A percentile compares a stretch with the other conserved stretches of the same genome.
phyloP scores from a whole-genome alignment of 768 basidiomycete species.

The Boletus rubescentipes region DNA sequence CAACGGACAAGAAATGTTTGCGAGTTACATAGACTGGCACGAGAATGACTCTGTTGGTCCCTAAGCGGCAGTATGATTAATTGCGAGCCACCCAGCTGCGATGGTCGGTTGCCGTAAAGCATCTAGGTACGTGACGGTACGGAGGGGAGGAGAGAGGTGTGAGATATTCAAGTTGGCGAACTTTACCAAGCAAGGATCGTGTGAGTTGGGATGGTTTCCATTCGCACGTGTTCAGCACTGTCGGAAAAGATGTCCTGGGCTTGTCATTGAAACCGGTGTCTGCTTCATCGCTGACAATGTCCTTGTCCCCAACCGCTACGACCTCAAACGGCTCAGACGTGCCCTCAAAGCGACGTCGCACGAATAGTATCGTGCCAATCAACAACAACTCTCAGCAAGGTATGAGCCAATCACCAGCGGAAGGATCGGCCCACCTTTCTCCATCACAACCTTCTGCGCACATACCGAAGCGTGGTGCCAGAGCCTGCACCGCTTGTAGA shows the following conservation, averaged over 20 bases:
- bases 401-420: constrained; percentile 38
- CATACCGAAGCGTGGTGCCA: constrained; percentile 86
- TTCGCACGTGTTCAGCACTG: constrained; percentile 16
- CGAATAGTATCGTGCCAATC: constrained; percentile 31
- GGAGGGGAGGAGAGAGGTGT: no score
- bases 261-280: constrained; percentile 12
- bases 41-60: background rate
- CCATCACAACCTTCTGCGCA: constrained; percentile 45
- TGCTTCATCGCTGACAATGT: constrained; percentile 40
- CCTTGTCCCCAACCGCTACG: constrained; percentile 62
- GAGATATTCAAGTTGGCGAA: no score
- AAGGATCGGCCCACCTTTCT: constrained; percentile 28
- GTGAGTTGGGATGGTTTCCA: background rate
- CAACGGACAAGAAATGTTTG: background rate
- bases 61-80: no score
- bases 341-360: constrained; percentile 58
- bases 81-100: no score
- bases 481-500: constrained; percentile 86
- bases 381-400: constrained; percentile 16
- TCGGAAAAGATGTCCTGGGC: constrained; percentile 11
- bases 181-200: no score
- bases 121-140: background rate
- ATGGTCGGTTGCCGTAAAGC: background rate
- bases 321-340: constrained; percentile 55
- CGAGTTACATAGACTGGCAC: background rate